These are phyloP conservation scores for Xylariomycetidae sp. DNA, from an alignment of 2,329 filamentous ascomycete genomes.

Conservation along the genomic window DNA sequence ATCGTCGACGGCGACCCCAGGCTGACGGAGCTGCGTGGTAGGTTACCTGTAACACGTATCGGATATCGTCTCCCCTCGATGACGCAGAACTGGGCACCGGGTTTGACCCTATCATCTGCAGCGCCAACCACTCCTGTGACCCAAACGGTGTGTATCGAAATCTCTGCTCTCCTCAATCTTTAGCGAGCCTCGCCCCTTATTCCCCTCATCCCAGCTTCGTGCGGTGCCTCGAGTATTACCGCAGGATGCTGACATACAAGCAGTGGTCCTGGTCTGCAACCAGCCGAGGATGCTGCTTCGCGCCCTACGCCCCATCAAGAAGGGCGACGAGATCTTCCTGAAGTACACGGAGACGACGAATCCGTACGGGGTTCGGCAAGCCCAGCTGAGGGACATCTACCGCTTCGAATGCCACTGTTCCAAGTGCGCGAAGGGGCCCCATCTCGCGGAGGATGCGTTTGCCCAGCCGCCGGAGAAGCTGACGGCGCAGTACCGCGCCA, in stretches of 20 bases:
- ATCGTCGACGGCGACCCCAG: not conserved
- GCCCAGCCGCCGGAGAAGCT: conserved; percentile 14
- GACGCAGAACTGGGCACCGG: conserved; percentile 13
- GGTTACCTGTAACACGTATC: conserved; percentile 15
- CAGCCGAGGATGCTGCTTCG: conserved; percentile 36
- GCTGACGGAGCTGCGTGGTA: conserved; percentile 9
- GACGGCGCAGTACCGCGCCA: conserved; percentile 7
- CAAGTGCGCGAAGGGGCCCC: conserved; percentile 37
- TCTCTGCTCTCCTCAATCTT: too few relatives aligned
- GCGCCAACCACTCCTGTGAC: conserved; percentile 44
- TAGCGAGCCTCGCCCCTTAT: too few relatives aligned
- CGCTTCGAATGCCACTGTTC: conserved; percentile 41
- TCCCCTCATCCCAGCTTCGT: too few relatives aligned
- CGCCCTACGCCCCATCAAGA: conserved; percentile 37
- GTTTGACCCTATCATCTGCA: conserved; percentile 23
- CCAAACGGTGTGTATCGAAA: too few relatives aligned
- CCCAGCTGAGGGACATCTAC: conserved; percentile 37
- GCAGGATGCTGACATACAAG: too few relatives aligned
- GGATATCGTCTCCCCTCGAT: conserved; percentile 17
- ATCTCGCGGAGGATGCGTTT: conserved; percentile 35
- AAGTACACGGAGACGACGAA: conserved; percentile 42
- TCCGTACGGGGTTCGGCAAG: conserved; percentile 36
- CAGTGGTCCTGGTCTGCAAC: conserved; percentile 40
- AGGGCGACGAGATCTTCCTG: conserved; percentile 43
- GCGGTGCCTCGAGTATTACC: too few relatives aligned